Percentiles rank a stretch among this genome's conserved stretches.
These are phyloP conservation scores for Clonostachys rosea DNA, from an alignment of 2,329 filamentous ascomycete species.

Conservation along the genomic window DNA sequence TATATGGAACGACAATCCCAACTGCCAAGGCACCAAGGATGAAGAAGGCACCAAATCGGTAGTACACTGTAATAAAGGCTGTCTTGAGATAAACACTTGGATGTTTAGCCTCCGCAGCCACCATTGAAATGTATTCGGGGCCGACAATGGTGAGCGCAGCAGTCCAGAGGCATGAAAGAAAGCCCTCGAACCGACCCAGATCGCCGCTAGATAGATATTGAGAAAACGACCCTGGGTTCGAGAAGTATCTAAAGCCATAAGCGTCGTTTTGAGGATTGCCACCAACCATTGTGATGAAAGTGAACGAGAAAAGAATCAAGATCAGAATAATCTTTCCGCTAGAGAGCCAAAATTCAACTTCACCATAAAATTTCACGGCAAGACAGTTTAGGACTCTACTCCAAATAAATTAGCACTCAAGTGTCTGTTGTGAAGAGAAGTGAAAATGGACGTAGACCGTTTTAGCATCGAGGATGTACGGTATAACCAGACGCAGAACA, in stretches of 20 bases:
- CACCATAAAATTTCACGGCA: constrained; percentile 34
- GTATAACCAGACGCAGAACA: no score
- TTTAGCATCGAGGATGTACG: not conserved
- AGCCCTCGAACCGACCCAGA: constrained; percentile 62
- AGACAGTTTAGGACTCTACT: constrained; percentile 26
- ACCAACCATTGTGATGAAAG: constrained; percentile 55
- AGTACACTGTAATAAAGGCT: constrained; percentile 17
- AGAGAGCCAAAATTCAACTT: constrained; percentile 39
- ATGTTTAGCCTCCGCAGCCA: constrained; percentile 60
- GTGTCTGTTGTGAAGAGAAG: constrained; percentile 6
- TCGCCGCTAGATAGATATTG: constrained; percentile 52
- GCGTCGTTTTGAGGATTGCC: constrained; percentile 51
- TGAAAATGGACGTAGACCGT: no score
- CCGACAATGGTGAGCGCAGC: constrained; percentile 46
- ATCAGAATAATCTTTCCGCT: constrained; percentile 53
- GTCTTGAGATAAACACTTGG: constrained; percentile 43
- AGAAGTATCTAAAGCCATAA: constrained; percentile 65
- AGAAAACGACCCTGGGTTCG: constrained; percentile 44
- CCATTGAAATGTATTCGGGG: constrained; percentile 57
- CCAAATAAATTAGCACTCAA: not conserved
- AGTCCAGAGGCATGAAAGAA: constrained; percentile 55
- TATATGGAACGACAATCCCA: constrained; percentile 21
- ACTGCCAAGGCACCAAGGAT: constrained; percentile 23
- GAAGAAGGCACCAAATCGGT: constrained; percentile 20
- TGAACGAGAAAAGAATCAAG: constrained; percentile 53